Evolutionary conservation across 2,329 filamentous ascomycete genomes (phyloP).

Genomic region (Colletotrichum tabaci): DNA sequence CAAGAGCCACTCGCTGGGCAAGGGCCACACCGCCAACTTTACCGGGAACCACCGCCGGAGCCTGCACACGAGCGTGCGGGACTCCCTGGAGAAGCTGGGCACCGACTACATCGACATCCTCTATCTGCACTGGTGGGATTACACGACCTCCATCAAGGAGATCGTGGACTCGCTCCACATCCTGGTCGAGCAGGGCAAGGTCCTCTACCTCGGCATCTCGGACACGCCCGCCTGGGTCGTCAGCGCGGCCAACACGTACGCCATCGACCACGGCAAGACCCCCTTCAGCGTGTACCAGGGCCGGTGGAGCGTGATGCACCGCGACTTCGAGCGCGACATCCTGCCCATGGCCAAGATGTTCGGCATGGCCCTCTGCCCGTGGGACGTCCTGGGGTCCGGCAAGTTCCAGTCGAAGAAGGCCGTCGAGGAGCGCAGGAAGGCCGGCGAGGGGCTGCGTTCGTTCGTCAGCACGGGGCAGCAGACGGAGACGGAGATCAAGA

Average conservation of each 20-base stretch:
- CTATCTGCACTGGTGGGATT: constrained; percentile 63
- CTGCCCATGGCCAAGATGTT: constrained; percentile 58
- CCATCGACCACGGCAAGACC: constrained; percentile 52
- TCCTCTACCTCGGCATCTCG: constrained; percentile 58
- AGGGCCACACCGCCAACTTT: constrained; percentile 57
- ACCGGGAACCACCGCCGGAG: constrained; percentile 60
- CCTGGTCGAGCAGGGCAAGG: constrained; percentile 58
- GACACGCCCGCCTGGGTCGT: constrained; percentile 60
- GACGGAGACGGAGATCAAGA: constrained; percentile 64
- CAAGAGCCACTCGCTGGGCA: constrained; percentile 53
- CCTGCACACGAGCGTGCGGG: constrained; percentile 58
- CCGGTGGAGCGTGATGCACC: constrained; percentile 52
- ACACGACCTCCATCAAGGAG: constrained; percentile 58
- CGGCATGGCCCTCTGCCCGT: constrained; percentile 70
- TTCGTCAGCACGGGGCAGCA: constrained; percentile 49
- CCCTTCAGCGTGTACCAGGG: constrained; percentile 59
- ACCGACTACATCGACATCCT: constrained; percentile 62
- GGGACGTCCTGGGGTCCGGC: constrained; percentile 72
- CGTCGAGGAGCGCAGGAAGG: constrained; percentile 49
- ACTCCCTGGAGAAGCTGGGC: constrained; percentile 61
- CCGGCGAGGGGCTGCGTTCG: constrained; percentile 57
- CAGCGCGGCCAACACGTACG: constrained; percentile 56
- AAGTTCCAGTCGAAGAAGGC: constrained; percentile 61
- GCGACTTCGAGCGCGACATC: constrained; percentile 59
- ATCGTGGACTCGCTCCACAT: constrained; percentile 59